phyloP scores from a whole-genome alignment of 108 stramenopile species.

The Nitzschia palea region DNA sequence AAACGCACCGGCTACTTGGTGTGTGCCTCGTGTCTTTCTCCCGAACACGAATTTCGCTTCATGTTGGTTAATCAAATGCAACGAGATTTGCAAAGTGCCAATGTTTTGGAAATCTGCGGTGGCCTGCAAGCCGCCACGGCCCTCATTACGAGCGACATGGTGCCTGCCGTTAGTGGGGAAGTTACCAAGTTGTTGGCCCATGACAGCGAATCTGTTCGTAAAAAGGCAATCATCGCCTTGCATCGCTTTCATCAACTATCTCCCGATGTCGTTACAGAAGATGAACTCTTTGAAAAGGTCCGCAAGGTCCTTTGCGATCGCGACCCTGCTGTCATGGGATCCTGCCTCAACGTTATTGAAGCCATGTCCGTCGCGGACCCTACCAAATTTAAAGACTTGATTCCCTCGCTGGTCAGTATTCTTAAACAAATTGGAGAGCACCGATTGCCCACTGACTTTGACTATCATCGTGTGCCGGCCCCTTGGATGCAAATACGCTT shows the following conservation, averaged over 20 bases:
- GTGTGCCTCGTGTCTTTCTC: constrained; percentile 89
- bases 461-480: constrained; percentile 98
- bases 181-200: constrained; percentile 75
- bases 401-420: constrained; percentile 92
- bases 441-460: constrained; percentile 95
- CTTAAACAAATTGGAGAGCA: constrained; percentile 98
- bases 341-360: constrained; percentile 91
- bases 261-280: constrained; percentile 71
- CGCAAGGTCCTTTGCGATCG: constrained; percentile 93
- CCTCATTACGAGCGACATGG: constrained; percentile 94
- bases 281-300: constrained; percentile 84
- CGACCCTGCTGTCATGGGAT: constrained; percentile 97
- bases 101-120: constrained; percentile 90
- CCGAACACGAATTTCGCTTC: constrained; percentile 97
- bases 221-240: constrained; percentile 92
- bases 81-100: constrained; percentile 90
- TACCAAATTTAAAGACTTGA: constrained; percentile 87
- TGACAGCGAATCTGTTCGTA: constrained; percentile 81
- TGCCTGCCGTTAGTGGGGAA: constrained; percentile 77
- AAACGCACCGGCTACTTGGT: constrained; percentile 95
- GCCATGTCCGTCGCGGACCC: constrained; percentile 67
- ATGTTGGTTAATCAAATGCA: constrained; percentile 99
- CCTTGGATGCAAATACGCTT: constrained; percentile 99
- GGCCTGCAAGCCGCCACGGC: constrained; percentile 85
- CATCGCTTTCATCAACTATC: constrained; percentile 92